Percentiles rank a stretch among this genome's conserved stretches.
Evolutionary conservation across 2,329 filamentous ascomycete species (phyloP).

Genomic region (Seiridium cupressi): DNA sequence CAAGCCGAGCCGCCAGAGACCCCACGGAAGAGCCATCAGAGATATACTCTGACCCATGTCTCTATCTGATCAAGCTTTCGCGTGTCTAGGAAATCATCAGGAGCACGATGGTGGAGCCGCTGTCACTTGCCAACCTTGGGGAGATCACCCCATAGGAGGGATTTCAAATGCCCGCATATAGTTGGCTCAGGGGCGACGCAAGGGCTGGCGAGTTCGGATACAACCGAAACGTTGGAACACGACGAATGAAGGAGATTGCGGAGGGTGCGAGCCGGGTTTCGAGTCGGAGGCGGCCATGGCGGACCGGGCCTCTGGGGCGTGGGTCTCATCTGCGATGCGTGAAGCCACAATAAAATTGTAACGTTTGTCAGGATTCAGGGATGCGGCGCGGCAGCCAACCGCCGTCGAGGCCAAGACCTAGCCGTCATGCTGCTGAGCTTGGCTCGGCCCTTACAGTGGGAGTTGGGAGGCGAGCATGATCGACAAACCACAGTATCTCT

Average conservation of each 20-base stretch:
- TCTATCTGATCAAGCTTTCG: not conserved
- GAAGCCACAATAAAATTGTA: conserved; percentile 5
- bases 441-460: not conserved
- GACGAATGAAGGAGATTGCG: conserved; percentile 4
- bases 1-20: no score
- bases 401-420: not conserved
- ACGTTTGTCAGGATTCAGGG: conserved; percentile 5
- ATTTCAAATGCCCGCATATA: conserved; percentile 5
- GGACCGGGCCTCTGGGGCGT: conserved; percentile 5
- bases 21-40: not conserved
- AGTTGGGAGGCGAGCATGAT: not conserved
- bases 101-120: not conserved
- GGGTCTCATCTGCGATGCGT: not conserved
- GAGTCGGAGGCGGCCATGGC: conserved; percentile 1
- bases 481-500: not conserved
- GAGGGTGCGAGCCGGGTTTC: conserved; percentile 6
- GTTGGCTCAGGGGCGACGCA: not conserved
- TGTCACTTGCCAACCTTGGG: conserved; percentile 1
- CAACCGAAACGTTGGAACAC: not conserved
- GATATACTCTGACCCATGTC: conserved; percentile 1
- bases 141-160: conserved; percentile 8
- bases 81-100: not conserved
- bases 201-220: conserved; percentile 3
- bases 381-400: not conserved
- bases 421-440: no score